A percentile compares a stretch with the other conserved stretches of the same genome.
Evolutionary conservation across 2,329 filamentous ascomycete species (phyloP).

Genomic region (Leptographium galeiforme): DNA sequence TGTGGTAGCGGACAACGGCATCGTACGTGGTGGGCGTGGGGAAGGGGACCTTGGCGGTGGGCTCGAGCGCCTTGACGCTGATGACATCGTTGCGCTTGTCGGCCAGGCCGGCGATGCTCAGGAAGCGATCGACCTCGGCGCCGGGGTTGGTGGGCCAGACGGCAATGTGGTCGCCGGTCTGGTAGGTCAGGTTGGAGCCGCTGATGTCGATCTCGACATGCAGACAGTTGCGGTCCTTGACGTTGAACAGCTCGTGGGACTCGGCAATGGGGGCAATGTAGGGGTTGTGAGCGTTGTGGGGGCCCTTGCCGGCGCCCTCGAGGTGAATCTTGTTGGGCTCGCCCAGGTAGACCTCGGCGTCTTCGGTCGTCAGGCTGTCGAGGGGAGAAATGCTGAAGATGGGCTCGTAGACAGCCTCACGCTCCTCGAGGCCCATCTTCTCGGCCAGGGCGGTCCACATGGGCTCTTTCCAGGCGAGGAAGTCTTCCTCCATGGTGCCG

Average conservation of each 20-base stretch:
- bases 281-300: constrained; percentile 92
- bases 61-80: constrained; percentile 79
- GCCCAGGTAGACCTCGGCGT: constrained; percentile 77
- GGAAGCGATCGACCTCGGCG: constrained; percentile 79
- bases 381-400: constrained; percentile 73
- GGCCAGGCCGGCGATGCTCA: constrained; percentile 62
- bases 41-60: constrained; percentile 94
- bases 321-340: constrained; percentile 96
- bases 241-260: constrained; percentile 80
- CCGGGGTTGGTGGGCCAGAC: constrained; percentile 95
- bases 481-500: constrained; percentile 99
- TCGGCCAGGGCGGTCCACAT: constrained; percentile 86
- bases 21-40: constrained; percentile 95
- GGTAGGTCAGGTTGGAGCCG: constrained; percentile 80
- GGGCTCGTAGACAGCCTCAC: constrained; percentile 91
- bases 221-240: constrained; percentile 85
- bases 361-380: constrained; percentile 58
- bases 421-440: constrained; percentile 82
- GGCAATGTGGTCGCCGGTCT: constrained; percentile 94
- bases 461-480: constrained; percentile 96
- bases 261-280: constrained; percentile 89
- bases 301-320: constrained; percentile 68
- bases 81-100: constrained; percentile 73
- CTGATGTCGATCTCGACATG: constrained; percentile 92
- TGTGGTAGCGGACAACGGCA: constrained; percentile 82